Evolutionary conservation across 2,329 filamentous ascomycete species (phyloP).

Genomic region (Aspergillus piperis): DNA sequence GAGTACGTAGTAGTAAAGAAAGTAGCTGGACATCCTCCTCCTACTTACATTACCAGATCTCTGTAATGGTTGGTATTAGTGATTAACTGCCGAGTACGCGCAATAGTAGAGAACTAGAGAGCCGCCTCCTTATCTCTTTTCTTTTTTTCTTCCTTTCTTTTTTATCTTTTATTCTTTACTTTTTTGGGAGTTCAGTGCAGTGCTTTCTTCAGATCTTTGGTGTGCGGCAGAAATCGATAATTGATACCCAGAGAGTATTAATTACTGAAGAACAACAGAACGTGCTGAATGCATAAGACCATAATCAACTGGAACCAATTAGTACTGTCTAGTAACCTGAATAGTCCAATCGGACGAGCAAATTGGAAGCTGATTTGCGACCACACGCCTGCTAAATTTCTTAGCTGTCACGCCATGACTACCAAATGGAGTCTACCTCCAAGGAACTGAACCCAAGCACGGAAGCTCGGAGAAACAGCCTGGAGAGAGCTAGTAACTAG

Average conservation of each 20-base stretch:
- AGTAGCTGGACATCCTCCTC: too few relatives aligned
- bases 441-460: slow-evolving; percentile 10
- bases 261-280: slow-evolving; percentile 13
- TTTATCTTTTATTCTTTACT: slow-evolving; percentile 6
- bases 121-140: slow-evolving; percentile 14
- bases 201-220: background rate
- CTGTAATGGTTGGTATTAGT: slow-evolving; percentile 7
- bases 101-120: slow-evolving; percentile 6
- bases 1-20: too few relatives aligned
- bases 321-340: slow-evolving; percentile 13
- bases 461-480: slow-evolving; percentile 19
- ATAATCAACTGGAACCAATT: slow-evolving; percentile 10
- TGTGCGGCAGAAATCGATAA: slow-evolving; percentile 13
- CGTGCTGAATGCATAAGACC: slow-evolving; percentile 20
- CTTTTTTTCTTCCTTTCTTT: slow-evolving; percentile 2
- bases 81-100: background rate
- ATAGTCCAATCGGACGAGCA: slow-evolving; percentile 12
- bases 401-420: slow-evolving; percentile 23
- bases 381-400: slow-evolving; percentile 16
- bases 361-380: slow-evolving; percentile 22
- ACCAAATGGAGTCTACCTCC: slow-evolving; percentile 6
- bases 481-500: slow-evolving; percentile 12
- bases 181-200: background rate
- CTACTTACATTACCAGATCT: background rate
- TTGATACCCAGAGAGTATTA: background rate